Evolutionary conservation across 345 rosid genomes (phyloP).

Genomic region (Rhizophora apiculata): DNA sequence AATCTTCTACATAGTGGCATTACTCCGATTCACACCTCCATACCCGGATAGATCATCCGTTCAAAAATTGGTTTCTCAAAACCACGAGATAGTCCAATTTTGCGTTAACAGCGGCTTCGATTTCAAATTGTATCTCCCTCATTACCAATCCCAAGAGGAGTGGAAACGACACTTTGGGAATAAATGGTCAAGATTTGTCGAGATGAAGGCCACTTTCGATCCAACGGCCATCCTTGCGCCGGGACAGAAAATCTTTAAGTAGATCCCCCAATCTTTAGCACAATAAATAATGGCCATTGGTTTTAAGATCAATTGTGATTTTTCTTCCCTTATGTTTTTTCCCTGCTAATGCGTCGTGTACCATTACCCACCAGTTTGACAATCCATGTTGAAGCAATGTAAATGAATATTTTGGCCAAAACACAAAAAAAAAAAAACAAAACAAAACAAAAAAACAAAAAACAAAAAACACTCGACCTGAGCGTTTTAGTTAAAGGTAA

Average conservation of each 20-base stretch:
- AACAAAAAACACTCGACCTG: neutral
- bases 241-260: slow-evolving; percentile 75
- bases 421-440: neutral
- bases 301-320: neutral
- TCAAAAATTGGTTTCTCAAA: slow-evolving; percentile 55
- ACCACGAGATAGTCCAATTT: slow-evolving; percentile 52
- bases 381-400: slow-evolving; percentile 18
- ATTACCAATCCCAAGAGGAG: slow-evolving; percentile 65
- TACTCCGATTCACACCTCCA: slow-evolving; percentile 61
- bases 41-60: slow-evolving; percentile 32
- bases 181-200: slow-evolving; percentile 64
- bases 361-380: slow-evolving; percentile 10
- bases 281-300: neutral
- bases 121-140: slow-evolving; percentile 83
- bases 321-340: neutral
- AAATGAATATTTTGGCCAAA: slow-evolving; percentile 12
- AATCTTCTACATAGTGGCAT: slow-evolving; percentile 78
- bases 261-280: slow-evolving; percentile 28
- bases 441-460: neutral
- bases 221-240: slow-evolving; percentile 88
- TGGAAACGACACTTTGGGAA: slow-evolving; percentile 84
- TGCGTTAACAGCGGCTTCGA: slow-evolving; percentile 55
- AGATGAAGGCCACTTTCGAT: slow-evolving; percentile 67
- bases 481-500: slow-evolving; percentile 5
- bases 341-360: slow-evolving; percentile 6